Conservation (phyloP, 2,329 filamentous ascomycete species). For the Penicillium brevicompactum region DNA sequence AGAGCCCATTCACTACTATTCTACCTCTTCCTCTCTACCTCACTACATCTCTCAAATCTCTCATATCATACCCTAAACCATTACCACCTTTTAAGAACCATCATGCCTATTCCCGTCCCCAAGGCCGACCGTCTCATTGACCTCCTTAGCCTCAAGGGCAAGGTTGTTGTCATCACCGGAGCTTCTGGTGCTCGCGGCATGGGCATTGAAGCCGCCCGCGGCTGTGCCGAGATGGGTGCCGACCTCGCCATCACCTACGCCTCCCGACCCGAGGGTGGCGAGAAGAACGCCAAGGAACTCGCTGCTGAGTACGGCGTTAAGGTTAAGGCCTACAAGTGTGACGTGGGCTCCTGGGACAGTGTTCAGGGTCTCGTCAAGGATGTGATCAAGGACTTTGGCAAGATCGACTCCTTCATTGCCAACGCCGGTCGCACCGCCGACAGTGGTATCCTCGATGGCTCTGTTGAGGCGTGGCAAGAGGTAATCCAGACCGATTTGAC, state of each 20-base stretch:
- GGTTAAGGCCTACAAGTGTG: slow-evolving; percentile 68
- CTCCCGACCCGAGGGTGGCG: slow-evolving; percentile 61
- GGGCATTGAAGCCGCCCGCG: slow-evolving; percentile 67
- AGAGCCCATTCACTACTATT: not conserved
- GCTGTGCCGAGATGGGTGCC: slow-evolving; percentile 66
- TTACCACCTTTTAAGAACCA: slow-evolving; percentile 10
- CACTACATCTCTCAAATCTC: not conserved
- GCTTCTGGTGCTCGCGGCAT: slow-evolving; percentile 65
- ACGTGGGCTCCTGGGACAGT: slow-evolving; percentile 59
- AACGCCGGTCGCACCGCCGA: slow-evolving; percentile 73
- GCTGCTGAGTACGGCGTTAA: slow-evolving; percentile 63
- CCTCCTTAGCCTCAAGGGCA: slow-evolving; percentile 52
- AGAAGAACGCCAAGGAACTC: slow-evolving; percentile 68
- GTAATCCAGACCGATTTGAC: slow-evolving; percentile 85
- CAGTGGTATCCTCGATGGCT: slow-evolving; percentile 68
- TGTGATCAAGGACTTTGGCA: slow-evolving; percentile 69
- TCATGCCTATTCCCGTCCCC: slow-evolving; percentile 44
- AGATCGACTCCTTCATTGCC: slow-evolving; percentile 68
- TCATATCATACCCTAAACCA: not conserved
- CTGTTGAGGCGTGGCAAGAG: slow-evolving; percentile 71
- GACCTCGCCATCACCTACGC: slow-evolving; percentile 69
- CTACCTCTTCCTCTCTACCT: not conserved
- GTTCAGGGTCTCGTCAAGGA: slow-evolving; percentile 60
- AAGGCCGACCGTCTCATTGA: slow-evolving; percentile 38
- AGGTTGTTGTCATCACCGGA: slow-evolving; percentile 51